Conservation (phyloP, 2,329 filamentous ascomycete species). For the Alternaria brassicae region DNA sequence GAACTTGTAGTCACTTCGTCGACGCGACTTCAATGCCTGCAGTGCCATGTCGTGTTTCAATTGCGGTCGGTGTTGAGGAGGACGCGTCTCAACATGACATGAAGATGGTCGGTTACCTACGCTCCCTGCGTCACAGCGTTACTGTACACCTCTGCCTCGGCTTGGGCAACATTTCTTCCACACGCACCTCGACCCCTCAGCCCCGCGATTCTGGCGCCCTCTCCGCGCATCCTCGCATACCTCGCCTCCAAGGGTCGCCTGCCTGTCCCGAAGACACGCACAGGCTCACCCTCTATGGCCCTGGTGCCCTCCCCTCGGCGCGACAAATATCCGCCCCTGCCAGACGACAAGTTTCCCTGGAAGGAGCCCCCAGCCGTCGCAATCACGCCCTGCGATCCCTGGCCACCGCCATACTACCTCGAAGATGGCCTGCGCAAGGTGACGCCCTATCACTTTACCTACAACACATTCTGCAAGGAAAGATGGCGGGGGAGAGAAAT, state of each 20-base stretch:
- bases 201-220: conserved; percentile 55
- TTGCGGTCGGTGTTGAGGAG: not conserved
- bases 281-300: conserved; percentile 53
- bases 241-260: conserved; percentile 58
- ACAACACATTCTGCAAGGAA: conserved; percentile 94
- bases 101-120: not conserved
- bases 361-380: conserved; percentile 57
- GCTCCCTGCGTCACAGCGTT: conserved; percentile 1
- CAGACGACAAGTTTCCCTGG: conserved; percentile 49
- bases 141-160: conserved; percentile 13
- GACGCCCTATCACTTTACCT: conserved; percentile 87
- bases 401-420: conserved; percentile 78
- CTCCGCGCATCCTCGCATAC: conserved; percentile 60
- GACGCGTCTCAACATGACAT: not conserved
- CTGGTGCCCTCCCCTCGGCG: conserved; percentile 46
- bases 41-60: conserved; percentile 29
- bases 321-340: conserved; percentile 40
- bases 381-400: conserved; percentile 60
- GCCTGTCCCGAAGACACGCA: conserved; percentile 25
- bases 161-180: conserved; percentile 7
- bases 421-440: conserved; percentile 85
- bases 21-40: conserved; percentile 62
- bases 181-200: conserved; percentile 10
- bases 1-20: conserved; percentile 77
- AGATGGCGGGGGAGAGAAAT: conserved; percentile 85